Conservation (phyloP, 208 protist genomes). For the Acanthamoeba castellanii region DNA sequence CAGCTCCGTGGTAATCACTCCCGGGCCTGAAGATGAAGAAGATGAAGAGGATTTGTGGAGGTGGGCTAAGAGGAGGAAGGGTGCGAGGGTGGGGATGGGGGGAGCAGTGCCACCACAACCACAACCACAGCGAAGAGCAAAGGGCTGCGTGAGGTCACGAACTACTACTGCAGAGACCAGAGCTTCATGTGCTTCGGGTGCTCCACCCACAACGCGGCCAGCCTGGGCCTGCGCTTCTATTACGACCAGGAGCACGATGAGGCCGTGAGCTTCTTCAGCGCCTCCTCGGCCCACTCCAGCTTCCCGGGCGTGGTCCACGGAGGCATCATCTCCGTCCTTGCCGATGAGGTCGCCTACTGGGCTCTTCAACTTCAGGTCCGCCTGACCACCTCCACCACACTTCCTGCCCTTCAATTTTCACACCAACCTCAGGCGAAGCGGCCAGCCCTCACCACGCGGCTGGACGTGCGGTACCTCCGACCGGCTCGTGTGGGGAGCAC, state of each 20-base stretch:
- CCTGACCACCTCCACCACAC: too few relatives aligned
- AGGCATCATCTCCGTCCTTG: background rate
- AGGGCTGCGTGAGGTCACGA: background rate
- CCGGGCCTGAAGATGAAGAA: too few relatives aligned
- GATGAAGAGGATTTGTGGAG: too few relatives aligned
- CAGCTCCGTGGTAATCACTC: too few relatives aligned
- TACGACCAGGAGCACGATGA: background rate
- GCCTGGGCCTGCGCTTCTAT: background rate
- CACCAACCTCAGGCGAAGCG: background rate
- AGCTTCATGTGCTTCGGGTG: slow-evolving; percentile 17
- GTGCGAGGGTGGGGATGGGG: too few relatives aligned
- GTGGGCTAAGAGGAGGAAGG: too few relatives aligned
- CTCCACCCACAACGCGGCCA: background rate
- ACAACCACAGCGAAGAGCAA: background rate
- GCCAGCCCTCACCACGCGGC: background rate
- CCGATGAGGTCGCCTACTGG: slow-evolving; percentile 12
- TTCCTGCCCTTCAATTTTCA: too few relatives aligned
- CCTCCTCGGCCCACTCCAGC: background rate
- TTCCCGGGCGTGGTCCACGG: background rate
- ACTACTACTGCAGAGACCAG: background rate
- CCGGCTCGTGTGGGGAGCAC: background rate
- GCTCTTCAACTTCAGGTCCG: background rate
- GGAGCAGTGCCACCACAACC: too few relatives aligned
- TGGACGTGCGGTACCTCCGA: background rate
- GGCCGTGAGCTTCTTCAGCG: slow-evolving; percentile 3